Conservation (phyloP, 129 eudicot genomes). For the Silybum marianum region DNA sequence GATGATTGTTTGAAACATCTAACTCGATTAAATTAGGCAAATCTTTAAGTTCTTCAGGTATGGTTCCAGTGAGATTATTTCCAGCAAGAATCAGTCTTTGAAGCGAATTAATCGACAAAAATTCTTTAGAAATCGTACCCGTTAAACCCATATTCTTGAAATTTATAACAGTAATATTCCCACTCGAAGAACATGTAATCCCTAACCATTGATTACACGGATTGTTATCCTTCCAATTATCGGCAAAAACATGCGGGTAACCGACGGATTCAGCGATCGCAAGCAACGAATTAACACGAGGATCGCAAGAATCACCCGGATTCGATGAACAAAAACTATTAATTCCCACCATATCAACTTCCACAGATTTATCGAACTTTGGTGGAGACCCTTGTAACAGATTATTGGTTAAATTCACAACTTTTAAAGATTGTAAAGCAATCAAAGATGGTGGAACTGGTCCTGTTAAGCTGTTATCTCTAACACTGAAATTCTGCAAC, state of each 20-base stretch:
- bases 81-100: constrained; percentile 57
- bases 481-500: constrained; percentile 56
- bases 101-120: constrained; percentile 48
- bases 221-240: constrained; percentile 81
- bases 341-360: constrained; percentile 45
- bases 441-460: constrained; percentile 62
- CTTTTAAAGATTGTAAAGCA: constrained; percentile 37
- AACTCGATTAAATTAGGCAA: constrained; percentile 48
- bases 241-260: constrained; percentile 62
- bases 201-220: constrained; percentile 70
- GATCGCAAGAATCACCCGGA: constrained; percentile 62
- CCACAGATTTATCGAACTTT: constrained; percentile 48
- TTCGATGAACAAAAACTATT: constrained; percentile 71
- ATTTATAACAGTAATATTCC: constrained; percentile 64
- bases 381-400: constrained; percentile 75
- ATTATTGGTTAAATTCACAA: constrained; percentile 74
- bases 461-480: constrained; percentile 79
- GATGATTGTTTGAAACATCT: constrained; percentile 67
- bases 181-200: constrained; percentile 47
- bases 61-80: constrained; percentile 63
- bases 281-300: constrained; percentile 61
- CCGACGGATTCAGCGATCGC: constrained; percentile 47
- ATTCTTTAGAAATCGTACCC: constrained; percentile 65
- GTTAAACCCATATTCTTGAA: constrained; percentile 52
- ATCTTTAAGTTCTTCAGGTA: constrained; percentile 58